Base-by-base conservation (phyloP, 169 alveolate genomes). In the Plasmodium chabaudi region DNA sequence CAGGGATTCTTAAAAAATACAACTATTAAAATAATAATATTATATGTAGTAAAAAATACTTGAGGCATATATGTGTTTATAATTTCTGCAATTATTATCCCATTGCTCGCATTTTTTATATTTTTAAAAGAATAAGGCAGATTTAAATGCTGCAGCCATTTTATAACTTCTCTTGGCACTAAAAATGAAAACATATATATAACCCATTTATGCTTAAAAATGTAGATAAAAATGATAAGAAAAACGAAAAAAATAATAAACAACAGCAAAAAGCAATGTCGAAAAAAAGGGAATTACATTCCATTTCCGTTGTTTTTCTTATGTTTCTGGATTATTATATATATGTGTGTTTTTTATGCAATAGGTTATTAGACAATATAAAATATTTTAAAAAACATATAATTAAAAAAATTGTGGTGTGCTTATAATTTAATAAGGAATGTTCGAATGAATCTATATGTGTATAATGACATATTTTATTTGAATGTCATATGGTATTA, bases 101-200 rank as follows among this genome's bases (percentile, higher is more conserved):
- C 89, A 79, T 79, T 79, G 61, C 89, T 79, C 15, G 89, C 89
- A 69, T 42, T 79, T 79, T 79, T 79, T n/a, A 79, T 64, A 17
- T 60, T 79, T 79, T 47, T 79, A 67, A 79, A 68, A 19, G 89
- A 79, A 55, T 79, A 67, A 21, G 89, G 59, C 47, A 79, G 49
- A 65, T 79, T 65, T 79, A 79, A 55, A 17, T 67, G 44, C 17
- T 79, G 89, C 71, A 79, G 21, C 89, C 89, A 79, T 65, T 79
- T 79, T 61, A 79, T 79, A 67, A 79, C 17, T 79, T 79, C 89
- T 53, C 89, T 57, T 51, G 89, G 89, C 23, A 79, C 89, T 79
- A 67, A 65, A 17, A 65, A 67, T 12, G 21, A 53, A 23, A 10
- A 53, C 10, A 27, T 13, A 13, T 63, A 5, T 12, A 79, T 49